Conservation (phyloP, 352 stramenopile species). For the Pythium periplocum region DNA sequence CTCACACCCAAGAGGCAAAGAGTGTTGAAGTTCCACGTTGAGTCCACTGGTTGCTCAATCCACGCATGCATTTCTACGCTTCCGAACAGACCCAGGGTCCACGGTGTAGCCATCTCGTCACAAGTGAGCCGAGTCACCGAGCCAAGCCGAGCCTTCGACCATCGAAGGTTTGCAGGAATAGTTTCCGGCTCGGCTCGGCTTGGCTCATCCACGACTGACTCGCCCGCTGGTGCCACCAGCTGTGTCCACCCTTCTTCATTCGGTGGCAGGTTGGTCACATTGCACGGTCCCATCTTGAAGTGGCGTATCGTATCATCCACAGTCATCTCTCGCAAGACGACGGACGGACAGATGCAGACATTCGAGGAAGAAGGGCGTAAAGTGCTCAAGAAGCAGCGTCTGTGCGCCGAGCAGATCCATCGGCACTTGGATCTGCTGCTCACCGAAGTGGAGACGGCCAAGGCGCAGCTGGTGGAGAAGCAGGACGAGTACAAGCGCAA, state of each 20-base stretch:
- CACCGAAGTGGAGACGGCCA: conserved; percentile 49
- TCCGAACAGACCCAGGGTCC: too few relatives aligned
- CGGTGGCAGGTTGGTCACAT: conserved; percentile 10
- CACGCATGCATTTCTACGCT: too few relatives aligned
- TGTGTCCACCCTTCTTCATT: conserved; percentile 1
- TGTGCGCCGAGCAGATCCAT: conserved; percentile 56
- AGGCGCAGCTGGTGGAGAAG: conserved; percentile 48
- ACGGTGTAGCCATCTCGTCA: too few relatives aligned
- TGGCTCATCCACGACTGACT: too few relatives aligned
- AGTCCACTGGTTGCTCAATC: too few relatives aligned
- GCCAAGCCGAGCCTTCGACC: too few relatives aligned
- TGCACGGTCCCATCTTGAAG: conserved; percentile 19
- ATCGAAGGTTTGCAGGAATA: too few relatives aligned
- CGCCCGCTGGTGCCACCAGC: conserved; percentile 8
- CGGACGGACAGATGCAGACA: conserved; percentile 32
- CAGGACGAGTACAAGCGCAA: conserved; percentile 61
- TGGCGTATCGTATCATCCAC: conserved; percentile 4
- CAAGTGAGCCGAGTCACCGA: too few relatives aligned
- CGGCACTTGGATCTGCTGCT: conserved; percentile 58
- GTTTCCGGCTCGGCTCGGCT: too few relatives aligned
- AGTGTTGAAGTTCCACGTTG: too few relatives aligned
- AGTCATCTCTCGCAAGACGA: conserved; percentile 1
- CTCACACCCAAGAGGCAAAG: too few relatives aligned
- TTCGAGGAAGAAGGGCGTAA: conserved; percentile 53
- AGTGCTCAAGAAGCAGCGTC: conserved; percentile 69